These are phyloP conservation scores for Iris macrosiphon DNA, from an alignment of 106 monocot species.

Conservation along the genomic window DNA sequence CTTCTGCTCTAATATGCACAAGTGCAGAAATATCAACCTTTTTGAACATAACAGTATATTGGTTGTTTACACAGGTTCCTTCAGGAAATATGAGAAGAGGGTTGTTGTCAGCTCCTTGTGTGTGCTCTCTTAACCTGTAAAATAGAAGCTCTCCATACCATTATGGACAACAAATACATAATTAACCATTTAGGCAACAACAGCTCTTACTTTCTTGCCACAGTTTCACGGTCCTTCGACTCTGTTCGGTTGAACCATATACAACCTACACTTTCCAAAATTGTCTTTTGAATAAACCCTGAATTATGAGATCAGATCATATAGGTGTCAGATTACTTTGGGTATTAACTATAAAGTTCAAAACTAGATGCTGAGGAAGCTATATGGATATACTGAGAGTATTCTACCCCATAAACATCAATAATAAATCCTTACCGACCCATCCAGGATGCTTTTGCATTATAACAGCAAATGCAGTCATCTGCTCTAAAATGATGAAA, in stretches of 20 bases:
- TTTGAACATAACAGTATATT: slow-evolving; percentile 99
- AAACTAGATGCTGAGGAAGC: background rate
- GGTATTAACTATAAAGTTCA: too few relatives aligned
- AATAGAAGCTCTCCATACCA: background rate
- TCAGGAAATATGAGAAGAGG: slow-evolving; percentile 98
- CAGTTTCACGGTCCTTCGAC: slow-evolving; percentile 83
- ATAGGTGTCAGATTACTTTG: too few relatives aligned
- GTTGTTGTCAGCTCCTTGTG: slow-evolving; percentile 70
- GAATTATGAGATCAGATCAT: background rate
- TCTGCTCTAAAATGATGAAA: slow-evolving; percentile 96
- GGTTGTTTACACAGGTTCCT: slow-evolving; percentile 99
- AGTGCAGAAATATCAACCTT: slow-evolving; percentile 75
- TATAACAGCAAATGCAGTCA: slow-evolving; percentile 98
- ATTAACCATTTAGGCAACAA: background rate
- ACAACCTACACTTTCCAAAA: slow-evolving; percentile 93
- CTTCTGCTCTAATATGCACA: too few relatives aligned
- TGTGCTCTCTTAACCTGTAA: slow-evolving; percentile 74
- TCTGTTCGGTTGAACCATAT: slow-evolving; percentile 98
- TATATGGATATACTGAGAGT: background rate
- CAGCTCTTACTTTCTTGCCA: slow-evolving; percentile 68
- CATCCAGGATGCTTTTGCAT: slow-evolving; percentile 99
- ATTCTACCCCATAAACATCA: too few relatives aligned
- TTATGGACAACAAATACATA: background rate
- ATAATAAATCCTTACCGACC: slow-evolving; percentile 79
- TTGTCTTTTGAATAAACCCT: slow-evolving; percentile 92